These are phyloP conservation scores for Lentinula sp. DNA, from an alignment of 768 basidiomycete species.

Conservation along the genomic window DNA sequence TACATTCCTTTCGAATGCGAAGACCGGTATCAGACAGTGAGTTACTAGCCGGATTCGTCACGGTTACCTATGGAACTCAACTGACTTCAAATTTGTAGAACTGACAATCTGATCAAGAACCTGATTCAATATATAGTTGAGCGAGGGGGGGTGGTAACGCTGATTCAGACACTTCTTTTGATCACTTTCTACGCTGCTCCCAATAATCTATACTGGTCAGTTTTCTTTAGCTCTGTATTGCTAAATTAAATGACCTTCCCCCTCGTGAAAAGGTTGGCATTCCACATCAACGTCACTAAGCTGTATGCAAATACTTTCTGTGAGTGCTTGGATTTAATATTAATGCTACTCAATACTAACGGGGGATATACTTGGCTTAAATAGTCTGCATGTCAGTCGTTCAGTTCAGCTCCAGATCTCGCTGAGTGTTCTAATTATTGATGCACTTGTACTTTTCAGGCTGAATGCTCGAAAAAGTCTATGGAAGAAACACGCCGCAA, in stretches of 20 bases:
- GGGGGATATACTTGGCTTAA: neutral
- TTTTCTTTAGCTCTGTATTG: neutral
- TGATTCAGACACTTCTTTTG: conserved; percentile 34
- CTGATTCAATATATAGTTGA: conserved; percentile 36
- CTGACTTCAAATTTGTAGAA: conserved; percentile 19
- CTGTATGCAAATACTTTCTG: conserved; percentile 46
- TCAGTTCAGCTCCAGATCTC: too few relatives aligned
- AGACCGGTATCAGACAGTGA: conserved; percentile 32
- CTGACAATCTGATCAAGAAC: conserved; percentile 30
- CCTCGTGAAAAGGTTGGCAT: conserved; percentile 28
- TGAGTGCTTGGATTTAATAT: conserved; percentile 17
- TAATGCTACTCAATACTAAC: neutral
- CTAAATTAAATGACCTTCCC: neutral
- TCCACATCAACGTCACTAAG: conserved; percentile 42
- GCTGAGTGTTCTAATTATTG: neutral
- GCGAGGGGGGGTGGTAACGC: conserved; percentile 37
- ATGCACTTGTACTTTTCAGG: neutral
- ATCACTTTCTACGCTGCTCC: conserved; percentile 35
- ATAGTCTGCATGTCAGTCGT: neutral
- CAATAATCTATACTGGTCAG: conserved; percentile 30
- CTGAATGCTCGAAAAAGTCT: neutral
- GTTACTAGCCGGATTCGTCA: conserved; percentile 7
- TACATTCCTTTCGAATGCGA: conserved; percentile 26
- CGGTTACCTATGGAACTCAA: neutral
- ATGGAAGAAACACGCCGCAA: neutral